Conservation (phyloP, 129 eudicot species). For the Centrapalus pauciflorus region DNA sequence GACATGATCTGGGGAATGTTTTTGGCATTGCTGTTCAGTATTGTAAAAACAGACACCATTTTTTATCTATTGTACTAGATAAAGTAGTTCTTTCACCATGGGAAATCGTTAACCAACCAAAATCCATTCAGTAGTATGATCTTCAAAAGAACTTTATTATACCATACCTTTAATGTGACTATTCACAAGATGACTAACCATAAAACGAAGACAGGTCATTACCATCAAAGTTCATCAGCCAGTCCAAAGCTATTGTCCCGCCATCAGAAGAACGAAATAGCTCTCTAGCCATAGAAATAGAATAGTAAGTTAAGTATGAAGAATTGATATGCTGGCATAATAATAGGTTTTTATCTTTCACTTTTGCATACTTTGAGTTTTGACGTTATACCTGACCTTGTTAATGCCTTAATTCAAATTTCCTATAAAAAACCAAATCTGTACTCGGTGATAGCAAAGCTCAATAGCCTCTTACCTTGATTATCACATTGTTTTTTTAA, state of each 20-base stretch:
- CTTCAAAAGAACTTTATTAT: not conserved
- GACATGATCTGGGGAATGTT: too few species aligned
- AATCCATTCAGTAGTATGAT: slow-evolving; percentile 27
- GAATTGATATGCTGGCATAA: too few species aligned
- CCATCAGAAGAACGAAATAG: slow-evolving; percentile 64
- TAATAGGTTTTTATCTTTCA: too few species aligned
- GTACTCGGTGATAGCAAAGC: not conserved
- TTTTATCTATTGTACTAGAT: not conserved
- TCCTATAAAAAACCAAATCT: not conserved
- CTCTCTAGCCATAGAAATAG: slow-evolving; percentile 37
- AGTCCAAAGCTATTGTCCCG: slow-evolving; percentile 83
- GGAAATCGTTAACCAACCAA: slow-evolving; percentile 41
- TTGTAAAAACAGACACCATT: not conserved
- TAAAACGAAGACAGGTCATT: slow-evolving; percentile 1
- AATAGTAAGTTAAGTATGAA: not conserved
- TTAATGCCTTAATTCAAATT: not conserved
- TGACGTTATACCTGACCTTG: too few species aligned
- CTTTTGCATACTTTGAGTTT: too few species aligned
- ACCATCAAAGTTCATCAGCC: slow-evolving; percentile 59
- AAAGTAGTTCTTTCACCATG: slow-evolving; percentile 25
- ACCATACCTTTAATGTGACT: not conserved
- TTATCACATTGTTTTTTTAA: too few species aligned
- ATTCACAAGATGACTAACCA: not conserved
- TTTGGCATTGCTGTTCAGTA: not conserved
- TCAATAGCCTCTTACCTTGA: too few species aligned